Evolutionary conservation across 2,329 filamentous ascomycete species (phyloP).

Genomic region (Botrytis fragariae): DNA sequence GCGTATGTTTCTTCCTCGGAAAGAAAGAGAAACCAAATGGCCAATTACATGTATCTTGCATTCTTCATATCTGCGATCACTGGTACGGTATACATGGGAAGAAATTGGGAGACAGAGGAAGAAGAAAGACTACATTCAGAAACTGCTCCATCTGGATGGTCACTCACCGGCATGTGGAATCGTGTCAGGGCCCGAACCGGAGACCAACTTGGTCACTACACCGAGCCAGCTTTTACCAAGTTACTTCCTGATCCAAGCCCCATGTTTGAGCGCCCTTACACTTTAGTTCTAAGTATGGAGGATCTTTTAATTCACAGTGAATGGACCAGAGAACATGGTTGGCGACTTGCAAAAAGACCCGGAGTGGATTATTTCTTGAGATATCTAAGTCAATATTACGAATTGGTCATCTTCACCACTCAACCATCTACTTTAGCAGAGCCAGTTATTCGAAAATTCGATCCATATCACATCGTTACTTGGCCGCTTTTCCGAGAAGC

Average conservation of each 20-base stretch:
- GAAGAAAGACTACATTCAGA: slow-evolving; percentile 64
- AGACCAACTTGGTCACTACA: slow-evolving; percentile 85
- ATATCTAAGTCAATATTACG: slow-evolving; percentile 97
- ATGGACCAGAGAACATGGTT: slow-evolving; percentile 91
- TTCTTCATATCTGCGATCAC: slow-evolving; percentile 56
- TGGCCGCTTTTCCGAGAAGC: slow-evolving; percentile 95
- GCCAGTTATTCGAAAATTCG: slow-evolving; percentile 85
- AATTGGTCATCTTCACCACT: slow-evolving; percentile 92
- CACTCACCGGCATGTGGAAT: slow-evolving; percentile 71
- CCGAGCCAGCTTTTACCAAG: slow-evolving; percentile 92
- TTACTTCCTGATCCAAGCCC: slow-evolving; percentile 81
- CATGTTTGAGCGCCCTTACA: slow-evolving; percentile 81
- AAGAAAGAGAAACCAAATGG: slow-evolving; percentile 71
- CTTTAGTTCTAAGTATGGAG: slow-evolving; percentile 86
- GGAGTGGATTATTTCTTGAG: slow-evolving; percentile 96
- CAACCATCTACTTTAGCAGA: slow-evolving; percentile 82
- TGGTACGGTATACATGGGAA: slow-evolving; percentile 66
- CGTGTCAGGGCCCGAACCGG: slow-evolving; percentile 72
- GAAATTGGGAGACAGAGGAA: slow-evolving; percentile 77
- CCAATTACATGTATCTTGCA: slow-evolving; percentile 69
- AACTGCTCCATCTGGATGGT: slow-evolving; percentile 79
- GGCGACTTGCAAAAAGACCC: slow-evolving; percentile 91
- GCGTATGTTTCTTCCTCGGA: slow-evolving; percentile 92
- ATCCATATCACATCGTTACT: slow-evolving; percentile 91
- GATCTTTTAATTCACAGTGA: slow-evolving; percentile 93